Base-by-base conservation (phyloP, 352 stramenopile species). In the Phytopythium litorale region DNA sequence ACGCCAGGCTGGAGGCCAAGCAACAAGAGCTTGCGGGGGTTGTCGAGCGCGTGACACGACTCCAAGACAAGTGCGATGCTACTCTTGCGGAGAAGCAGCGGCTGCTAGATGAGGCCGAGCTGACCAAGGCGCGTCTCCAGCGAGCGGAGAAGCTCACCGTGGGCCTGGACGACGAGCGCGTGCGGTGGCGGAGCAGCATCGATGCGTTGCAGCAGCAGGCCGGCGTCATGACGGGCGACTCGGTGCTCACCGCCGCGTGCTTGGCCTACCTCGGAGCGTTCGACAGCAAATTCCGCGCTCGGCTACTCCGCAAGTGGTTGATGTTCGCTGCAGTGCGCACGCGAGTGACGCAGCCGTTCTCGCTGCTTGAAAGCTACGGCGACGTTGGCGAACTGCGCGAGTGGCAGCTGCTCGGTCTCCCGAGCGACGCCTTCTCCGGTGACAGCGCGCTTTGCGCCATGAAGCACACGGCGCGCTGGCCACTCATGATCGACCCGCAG, bases 401-500 rank as follows among this genome's bases (percentile, higher is more conserved):
- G 37, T 98, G 91, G 91, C 81, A 96, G 32, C 66, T 98, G 15
- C 52, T 92, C 13, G 88, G 89, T 7, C 66, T 98, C 4, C 94
- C 93, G 13, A 97, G 84, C 38, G 93, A 98, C 66, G 72, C 32
- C 0, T 91, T 97, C 23, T 97, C 83, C 1, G 87, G 87, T 1
- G 90, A 98, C 52, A 98, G 98, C 58, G 94, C 76, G 1, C 78
- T 98, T 48, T 97, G 92, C 60, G 74, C 97, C 33, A 84, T 92
- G 54, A 81, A 88, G 35, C 70, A 72, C n/a, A 90, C 71, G 23
- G 86, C 88, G n/a, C 81, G 91, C 13, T 98, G 92, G 92, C 80
- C 93, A 19, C 74, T 98, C 18, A 86, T 98, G 70, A 98, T 98
- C 62, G 94, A 98, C 62, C 93, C 94, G 2, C 93, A 98, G 66